A percentile compares a stretch with the other conserved stretches of the same genome.
Conservation (phyloP, 441 rosid species). For the Euphorbia schlechtendalii region DNA sequence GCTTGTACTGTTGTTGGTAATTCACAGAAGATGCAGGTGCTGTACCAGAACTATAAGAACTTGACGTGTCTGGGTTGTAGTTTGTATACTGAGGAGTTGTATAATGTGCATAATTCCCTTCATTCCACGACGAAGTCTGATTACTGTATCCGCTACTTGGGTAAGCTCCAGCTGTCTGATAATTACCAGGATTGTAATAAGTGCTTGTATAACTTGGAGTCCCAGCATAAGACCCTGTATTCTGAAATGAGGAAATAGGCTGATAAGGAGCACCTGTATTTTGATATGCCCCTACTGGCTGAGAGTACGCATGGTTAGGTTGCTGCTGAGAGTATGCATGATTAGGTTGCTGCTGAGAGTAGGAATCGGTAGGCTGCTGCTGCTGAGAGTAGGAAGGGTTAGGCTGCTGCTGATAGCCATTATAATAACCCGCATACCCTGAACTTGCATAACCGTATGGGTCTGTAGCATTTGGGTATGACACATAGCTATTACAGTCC, state of each 20-base stretch:
- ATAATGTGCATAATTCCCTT: constrained; percentile 60
- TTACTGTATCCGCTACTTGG: constrained; percentile 65
- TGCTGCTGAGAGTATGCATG: constrained; percentile 66
- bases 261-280: constrained; percentile 96
- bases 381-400: not conserved
- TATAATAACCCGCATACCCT: constrained; percentile 76
- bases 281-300: constrained; percentile 91
- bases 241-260: constrained; percentile 86
- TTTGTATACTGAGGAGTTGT: constrained; percentile 60
- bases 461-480: constrained; percentile 56
- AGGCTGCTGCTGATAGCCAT: constrained; percentile 58
- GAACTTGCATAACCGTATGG: constrained; percentile 67
- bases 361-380: constrained; percentile 22
- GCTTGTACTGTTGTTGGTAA: constrained; percentile 73
- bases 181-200: constrained; percentile 98
- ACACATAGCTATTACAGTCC: constrained; percentile 55
- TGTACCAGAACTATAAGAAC: constrained; percentile 46
- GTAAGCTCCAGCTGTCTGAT: constrained; percentile 98
- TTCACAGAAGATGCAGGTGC: constrained; percentile 51
- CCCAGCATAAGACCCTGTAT: constrained; percentile 99
- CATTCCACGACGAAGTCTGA: constrained; percentile 59
- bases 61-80: constrained; percentile 46
- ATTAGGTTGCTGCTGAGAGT: constrained; percentile 49
- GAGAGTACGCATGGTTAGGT: constrained; percentile 66
- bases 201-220: constrained; percentile 93